Conservation (phyloP, 2,329 filamentous ascomycete species). For the Plectosphaerella cucumerina region DNA sequence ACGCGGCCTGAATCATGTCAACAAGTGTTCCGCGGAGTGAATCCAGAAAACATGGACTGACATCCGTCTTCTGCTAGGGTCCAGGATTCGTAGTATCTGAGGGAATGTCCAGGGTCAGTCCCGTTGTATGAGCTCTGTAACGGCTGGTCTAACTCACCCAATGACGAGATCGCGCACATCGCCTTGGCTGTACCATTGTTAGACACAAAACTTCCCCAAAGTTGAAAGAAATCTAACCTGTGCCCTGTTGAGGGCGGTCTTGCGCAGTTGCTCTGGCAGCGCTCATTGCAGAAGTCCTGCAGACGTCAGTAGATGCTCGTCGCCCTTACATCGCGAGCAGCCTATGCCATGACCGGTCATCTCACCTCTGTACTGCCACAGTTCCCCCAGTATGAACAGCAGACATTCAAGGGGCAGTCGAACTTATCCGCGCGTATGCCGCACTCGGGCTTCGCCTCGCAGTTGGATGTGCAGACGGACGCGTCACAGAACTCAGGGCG, state of each 20-base stretch:
- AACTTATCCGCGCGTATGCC: neutral
- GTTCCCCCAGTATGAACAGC: constrained; percentile 17
- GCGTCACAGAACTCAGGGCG: neutral
- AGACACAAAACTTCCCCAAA: neutral
- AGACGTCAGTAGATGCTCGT: neutral
- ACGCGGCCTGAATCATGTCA: constrained; percentile 12
- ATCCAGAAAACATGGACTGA: neutral
- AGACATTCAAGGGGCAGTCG: constrained; percentile 32
- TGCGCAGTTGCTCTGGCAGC: constrained; percentile 26
- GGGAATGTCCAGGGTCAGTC: neutral
- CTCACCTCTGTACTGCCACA: neutral
- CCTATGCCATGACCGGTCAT: too few relatives aligned
- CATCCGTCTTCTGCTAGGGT: neutral
- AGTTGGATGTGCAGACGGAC: neutral
- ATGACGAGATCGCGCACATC: constrained; percentile 18
- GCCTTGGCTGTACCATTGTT: neutral
- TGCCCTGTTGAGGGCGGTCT: constrained; percentile 11
- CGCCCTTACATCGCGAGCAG: too few relatives aligned
- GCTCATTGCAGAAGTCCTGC: constrained; percentile 1
- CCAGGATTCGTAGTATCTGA: constrained; percentile 27
- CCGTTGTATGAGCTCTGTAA: neutral
- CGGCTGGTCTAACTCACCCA: neutral
- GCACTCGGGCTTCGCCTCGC: neutral
- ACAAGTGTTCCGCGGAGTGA: neutral
- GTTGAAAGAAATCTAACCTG: neutral